Evolutionary conservation across 2,329 filamentous ascomycete genomes (phyloP), one percentile per base, ranked within the genome.

Genomic region (Talaromyces funiculosus): DNA sequence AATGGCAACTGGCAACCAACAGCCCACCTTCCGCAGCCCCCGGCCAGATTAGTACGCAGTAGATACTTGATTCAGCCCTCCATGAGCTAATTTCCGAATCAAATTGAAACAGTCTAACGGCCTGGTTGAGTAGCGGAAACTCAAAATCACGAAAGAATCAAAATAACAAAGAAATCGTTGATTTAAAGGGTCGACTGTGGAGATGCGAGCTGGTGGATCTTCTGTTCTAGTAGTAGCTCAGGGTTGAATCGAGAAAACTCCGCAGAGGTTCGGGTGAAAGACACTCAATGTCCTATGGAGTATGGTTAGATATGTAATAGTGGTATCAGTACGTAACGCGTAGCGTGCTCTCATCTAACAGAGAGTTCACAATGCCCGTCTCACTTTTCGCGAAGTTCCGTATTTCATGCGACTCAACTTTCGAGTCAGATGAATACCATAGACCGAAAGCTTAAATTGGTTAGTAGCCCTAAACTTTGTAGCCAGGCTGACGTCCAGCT

Each of bases 41-140:
- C 62, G 60, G 69, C 63, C 31, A 33, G 3, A 20, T 42, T n/a
- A n/a, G 12, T 14, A 64, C 20, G 20, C 31, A 12, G 20, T 10
- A 8, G 22, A 14, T 24, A 49, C 43, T 24, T 43, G 40, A 16
- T 24, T 43, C n/a, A 20, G 49, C 45, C 16, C 33, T 26, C 33
- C 45, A 9, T 49, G 24, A 20, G 45, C 45, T 33, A 49, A 49
- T 55, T 55, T 55, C 35, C 53, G 53, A 72, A 73, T 74, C 69
- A 73, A 74, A 71, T 71, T 70, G 73, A 75, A 75, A 75, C 73
- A 72, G 63, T 64, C 73, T 73, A 75, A 75, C 70, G 68, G 71
- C 64, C 64, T 63, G 24, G 57, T 59, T 45, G 57, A 45, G 57
- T 47, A 29, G 42, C 42, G 42, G n/a, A n/a, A 45, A 26, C 9